phyloP scores from a whole-genome alignment of 331 rosid species.

The Quercus lobata region DNA sequence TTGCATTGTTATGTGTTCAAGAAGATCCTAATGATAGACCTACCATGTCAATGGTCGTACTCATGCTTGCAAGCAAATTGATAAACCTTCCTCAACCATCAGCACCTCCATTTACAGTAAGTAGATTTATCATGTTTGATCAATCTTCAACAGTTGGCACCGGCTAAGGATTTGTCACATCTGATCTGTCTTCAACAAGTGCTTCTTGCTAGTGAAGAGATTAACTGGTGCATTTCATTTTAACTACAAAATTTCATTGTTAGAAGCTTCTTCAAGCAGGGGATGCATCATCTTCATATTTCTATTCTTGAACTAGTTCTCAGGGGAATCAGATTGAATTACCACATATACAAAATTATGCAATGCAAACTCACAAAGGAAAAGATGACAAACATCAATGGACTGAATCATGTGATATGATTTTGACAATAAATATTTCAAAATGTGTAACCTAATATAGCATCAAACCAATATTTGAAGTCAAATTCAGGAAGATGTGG shows the following conservation, averaged over 20 bases:
- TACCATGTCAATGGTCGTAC: constrained; percentile 28
- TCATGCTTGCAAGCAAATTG: constrained; percentile 28
- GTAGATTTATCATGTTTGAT: neutral
- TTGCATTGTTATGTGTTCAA: constrained; percentile 40
- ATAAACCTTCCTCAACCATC: constrained; percentile 18
- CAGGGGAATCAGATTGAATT: too few relatives aligned
- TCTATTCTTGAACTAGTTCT: neutral
- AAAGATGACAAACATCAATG: too few relatives aligned
- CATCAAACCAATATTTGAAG: too few relatives aligned
- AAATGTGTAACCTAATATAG: too few relatives aligned
- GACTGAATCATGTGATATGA: too few relatives aligned
- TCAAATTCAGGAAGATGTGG: too few relatives aligned
- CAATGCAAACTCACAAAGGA: too few relatives aligned
- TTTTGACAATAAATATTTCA: too few relatives aligned
- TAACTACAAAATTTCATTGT: neutral
- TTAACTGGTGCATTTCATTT: neutral
- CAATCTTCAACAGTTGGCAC: neutral
- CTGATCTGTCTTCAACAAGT: constrained; percentile 5
- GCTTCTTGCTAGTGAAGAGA: neutral
- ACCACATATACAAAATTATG: too few relatives aligned
- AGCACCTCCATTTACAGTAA: constrained; percentile 18
- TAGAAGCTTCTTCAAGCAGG: neutral
- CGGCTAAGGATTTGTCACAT: neutral
- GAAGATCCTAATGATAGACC: constrained; percentile 35
- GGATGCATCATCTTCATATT: neutral